These are phyloP conservation scores for Exophiala alcalophila DNA, from an alignment of 2,329 filamentous ascomycete genomes.

Conservation along the genomic window DNA sequence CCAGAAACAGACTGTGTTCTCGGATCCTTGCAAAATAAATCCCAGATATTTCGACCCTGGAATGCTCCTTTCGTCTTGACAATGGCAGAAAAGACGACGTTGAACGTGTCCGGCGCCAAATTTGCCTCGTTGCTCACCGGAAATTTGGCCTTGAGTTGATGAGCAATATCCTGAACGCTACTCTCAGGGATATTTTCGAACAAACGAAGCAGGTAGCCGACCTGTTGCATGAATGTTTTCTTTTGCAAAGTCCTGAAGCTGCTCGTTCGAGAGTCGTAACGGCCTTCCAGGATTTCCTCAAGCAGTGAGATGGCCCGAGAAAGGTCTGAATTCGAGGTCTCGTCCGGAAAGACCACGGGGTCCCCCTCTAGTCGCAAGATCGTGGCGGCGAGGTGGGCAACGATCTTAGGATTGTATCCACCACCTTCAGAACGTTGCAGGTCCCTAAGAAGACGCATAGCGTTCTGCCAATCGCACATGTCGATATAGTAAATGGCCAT, in stretches of 20 bases:
- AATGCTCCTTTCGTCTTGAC: slow-evolving; percentile 49
- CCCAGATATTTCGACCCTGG: slow-evolving; percentile 49
- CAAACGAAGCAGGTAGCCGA: slow-evolving; percentile 25
- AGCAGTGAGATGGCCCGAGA: slow-evolving; percentile 15
- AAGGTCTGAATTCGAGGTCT: slow-evolving; percentile 8
- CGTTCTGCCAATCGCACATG: slow-evolving; percentile 21
- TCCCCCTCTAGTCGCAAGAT: slow-evolving; percentile 24
- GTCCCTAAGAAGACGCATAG: slow-evolving; percentile 9
- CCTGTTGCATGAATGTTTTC: slow-evolving; percentile 24
- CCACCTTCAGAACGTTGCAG: slow-evolving; percentile 26
- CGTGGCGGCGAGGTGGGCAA: slow-evolving; percentile 39
- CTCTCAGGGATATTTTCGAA: slow-evolving; percentile 19
- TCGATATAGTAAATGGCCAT: slow-evolving; percentile 19
- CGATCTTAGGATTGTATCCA: slow-evolving; percentile 31
- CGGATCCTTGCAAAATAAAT: slow-evolving; percentile 46
- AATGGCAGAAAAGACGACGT: slow-evolving; percentile 49
- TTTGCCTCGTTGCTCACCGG: slow-evolving; percentile 22
- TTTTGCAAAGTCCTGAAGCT: slow-evolving; percentile 22
- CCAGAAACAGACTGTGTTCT: background rate
- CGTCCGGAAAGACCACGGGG: background rate
- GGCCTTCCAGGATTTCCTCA: slow-evolving; percentile 20
- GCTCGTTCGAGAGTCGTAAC: slow-evolving; percentile 16
- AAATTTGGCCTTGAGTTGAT: slow-evolving; percentile 13
- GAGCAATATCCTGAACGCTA: slow-evolving; percentile 10
- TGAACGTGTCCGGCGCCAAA: slow-evolving; percentile 22